Evolutionary conservation across 2,329 filamentous ascomycete species (phyloP).

Genomic region (Tolypocladium capitatum): DNA sequence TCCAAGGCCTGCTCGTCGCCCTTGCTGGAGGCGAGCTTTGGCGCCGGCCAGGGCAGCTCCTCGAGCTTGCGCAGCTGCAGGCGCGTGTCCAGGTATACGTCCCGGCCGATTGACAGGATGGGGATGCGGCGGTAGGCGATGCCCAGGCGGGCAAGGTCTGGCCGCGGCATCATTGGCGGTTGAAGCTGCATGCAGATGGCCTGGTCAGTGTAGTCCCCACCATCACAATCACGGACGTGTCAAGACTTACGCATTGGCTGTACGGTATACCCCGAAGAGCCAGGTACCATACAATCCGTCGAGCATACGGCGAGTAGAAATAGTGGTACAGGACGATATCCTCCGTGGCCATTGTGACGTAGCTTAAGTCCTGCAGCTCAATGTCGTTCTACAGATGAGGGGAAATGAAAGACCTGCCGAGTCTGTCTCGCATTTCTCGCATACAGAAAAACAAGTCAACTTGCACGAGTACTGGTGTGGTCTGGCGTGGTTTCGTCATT

Average conservation of each 20-base stretch:
- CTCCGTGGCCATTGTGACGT: constrained; percentile 8
- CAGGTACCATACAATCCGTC: constrained; percentile 54
- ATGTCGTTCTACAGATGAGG: not conserved
- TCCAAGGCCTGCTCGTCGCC: constrained; percentile 32
- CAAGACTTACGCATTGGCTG: constrained; percentile 47
- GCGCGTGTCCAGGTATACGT: constrained; percentile 57
- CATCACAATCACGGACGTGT: not conserved
- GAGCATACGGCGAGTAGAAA: constrained; percentile 49
- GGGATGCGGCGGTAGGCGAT: constrained; percentile 59
- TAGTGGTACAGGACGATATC: constrained; percentile 53
- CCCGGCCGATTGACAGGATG: constrained; percentile 49
- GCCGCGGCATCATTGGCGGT: constrained; percentile 52
- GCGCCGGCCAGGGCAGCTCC: constrained; percentile 31
- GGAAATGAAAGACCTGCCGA: not conserved
- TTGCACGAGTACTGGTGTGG: too few relatives aligned
- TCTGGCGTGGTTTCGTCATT: not conserved
- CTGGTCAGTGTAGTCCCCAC: not conserved
- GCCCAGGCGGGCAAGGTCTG: constrained; percentile 47
- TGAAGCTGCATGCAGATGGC: constrained; percentile 35
- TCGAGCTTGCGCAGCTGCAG: constrained; percentile 56
- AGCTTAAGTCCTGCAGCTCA: not conserved
- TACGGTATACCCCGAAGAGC: constrained; percentile 51
- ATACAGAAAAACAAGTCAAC: too few relatives aligned
- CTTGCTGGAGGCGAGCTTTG: constrained; percentile 21
- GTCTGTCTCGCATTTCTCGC: not conserved